These are phyloP conservation scores for Vitis hybrid DNA, from an alignment of 177 flowering plant genomes.

Conservation along the genomic window DNA sequence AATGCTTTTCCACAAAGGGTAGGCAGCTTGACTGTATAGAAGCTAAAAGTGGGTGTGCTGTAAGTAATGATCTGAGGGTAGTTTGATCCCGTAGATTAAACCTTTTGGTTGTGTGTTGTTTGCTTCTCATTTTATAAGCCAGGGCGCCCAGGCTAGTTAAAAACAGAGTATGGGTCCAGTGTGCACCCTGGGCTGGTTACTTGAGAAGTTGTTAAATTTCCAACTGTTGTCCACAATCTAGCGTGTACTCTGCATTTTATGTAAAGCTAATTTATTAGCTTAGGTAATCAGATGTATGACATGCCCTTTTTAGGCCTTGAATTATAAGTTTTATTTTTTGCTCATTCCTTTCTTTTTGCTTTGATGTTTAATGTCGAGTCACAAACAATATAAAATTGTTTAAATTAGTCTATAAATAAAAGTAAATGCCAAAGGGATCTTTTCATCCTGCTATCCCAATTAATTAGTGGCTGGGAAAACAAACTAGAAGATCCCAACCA, in stretches of 20 bases:
- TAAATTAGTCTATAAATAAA: too few species aligned
- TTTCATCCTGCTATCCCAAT: too few species aligned
- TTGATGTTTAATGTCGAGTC: too few species aligned
- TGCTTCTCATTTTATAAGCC: neutral
- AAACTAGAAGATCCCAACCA: too few species aligned
- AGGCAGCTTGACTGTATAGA: slow-evolving; percentile 18
- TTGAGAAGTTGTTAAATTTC: neutral
- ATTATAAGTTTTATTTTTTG: too few species aligned
- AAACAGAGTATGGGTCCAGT: neutral
- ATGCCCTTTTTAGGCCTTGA: too few species aligned
- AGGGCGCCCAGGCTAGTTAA: slow-evolving; percentile 1
- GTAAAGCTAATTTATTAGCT: neutral
- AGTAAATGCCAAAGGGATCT: too few species aligned
- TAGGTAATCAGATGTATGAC: too few species aligned
- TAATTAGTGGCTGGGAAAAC: too few species aligned
- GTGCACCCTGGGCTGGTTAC: neutral
- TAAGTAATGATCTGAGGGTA: slow-evolving; percentile 17
- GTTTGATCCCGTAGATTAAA: slow-evolving; percentile 10
- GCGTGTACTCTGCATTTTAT: neutral
- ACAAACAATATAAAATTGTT: too few species aligned
- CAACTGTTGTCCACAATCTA: neutral
- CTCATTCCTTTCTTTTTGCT: too few species aligned
- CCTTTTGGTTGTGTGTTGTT: slow-evolving; percentile 4
- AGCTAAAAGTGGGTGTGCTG: slow-evolving; percentile 12
- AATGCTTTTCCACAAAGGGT: slow-evolving; percentile 1